Evolutionary conservation across 352 stramenopile genomes (phyloP), one percentile per base, ranked within the genome.

Genomic region (Pythium insidiosum): DNA sequence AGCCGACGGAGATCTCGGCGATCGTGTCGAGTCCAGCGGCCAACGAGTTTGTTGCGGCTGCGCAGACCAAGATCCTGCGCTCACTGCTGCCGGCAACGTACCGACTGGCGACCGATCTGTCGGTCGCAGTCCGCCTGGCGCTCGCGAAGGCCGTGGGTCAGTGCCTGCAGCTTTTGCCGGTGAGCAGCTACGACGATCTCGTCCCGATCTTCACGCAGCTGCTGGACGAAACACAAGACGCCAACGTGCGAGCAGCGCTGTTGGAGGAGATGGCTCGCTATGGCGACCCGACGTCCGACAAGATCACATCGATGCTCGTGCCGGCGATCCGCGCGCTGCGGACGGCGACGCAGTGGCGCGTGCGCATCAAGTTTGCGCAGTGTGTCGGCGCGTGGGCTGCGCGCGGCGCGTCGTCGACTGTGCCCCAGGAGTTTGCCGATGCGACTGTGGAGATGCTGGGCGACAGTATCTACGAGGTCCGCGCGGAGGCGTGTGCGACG

Each of bases 341-440:
- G 23, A 63, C 69, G 25, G 89, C 79, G n/a, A 49, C 62, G 11
- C 71, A 85, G 46, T 94, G 82, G 82, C 77, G 82, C 39, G 73
- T 90, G 18, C 82, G 82, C 16, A 71, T 94, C 19, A 88, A 90
- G 42, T 91, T 84, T 61, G 76, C 90, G 29, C 68, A 94, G 54
- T 89, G 82, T 40, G 74, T 94, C 29, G 75, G 66, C 34, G 75
- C 80, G 4, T 94, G 79, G 79, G 73, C 75, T 4, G 76, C 84
- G 42, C 76, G 76, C 38, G 60, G 65, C 0, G 74, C 89, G 43
- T 71, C 70, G 4, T 61, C 68, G 6, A 40, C 59, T 33, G 61
- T 89, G 11, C 73, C 77, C 23, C 30, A 66, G 3, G 73, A 88
- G 24, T 88, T 90, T 57, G 77, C 80, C 11, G 69, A 85, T 53